These are phyloP conservation scores for Forsythia suspensa DNA, from an alignment of 257 asterid species.

Conservation along the genomic window DNA sequence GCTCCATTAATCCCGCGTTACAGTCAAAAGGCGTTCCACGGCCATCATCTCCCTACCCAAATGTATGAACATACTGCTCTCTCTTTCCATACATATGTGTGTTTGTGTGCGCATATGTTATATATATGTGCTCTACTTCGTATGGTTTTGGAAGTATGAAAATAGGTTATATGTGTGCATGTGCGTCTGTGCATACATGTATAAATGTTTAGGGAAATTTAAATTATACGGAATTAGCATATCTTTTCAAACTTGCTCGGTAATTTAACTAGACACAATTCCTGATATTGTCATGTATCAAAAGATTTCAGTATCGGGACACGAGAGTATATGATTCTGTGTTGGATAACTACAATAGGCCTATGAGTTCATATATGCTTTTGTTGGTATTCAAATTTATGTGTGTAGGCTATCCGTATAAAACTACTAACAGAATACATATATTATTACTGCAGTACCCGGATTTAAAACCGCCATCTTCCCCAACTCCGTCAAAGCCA, in stretches of 20 bases:
- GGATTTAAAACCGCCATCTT: constrained; percentile 84
- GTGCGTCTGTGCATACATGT: background rate
- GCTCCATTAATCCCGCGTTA: constrained; percentile 31
- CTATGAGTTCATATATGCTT: background rate
- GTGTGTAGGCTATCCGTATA: background rate
- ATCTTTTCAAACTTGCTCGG: background rate
- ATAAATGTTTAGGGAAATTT: background rate
- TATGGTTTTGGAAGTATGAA: background rate
- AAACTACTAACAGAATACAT: constrained; percentile 19
- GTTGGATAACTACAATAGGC: background rate
- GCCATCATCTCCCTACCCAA: constrained; percentile 75
- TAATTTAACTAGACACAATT: background rate
- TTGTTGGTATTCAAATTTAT: background rate
- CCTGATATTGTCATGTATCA: background rate
- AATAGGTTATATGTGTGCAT: background rate
- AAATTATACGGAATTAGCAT: background rate
- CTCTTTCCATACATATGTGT: background rate
- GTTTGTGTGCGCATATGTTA: background rate
- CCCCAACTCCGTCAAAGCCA: constrained; percentile 88
- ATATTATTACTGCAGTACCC: constrained; percentile 61
- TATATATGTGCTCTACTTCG: background rate
- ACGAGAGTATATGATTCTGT: background rate
- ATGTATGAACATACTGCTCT: constrained; percentile 46
- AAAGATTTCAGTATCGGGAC: background rate
- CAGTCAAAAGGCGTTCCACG: constrained; percentile 35